Evolutionary conservation across 306 rosid genomes (phyloP), one percentile per base, ranked within the genome.

Genomic region (Arachis stenosperma): DNA sequence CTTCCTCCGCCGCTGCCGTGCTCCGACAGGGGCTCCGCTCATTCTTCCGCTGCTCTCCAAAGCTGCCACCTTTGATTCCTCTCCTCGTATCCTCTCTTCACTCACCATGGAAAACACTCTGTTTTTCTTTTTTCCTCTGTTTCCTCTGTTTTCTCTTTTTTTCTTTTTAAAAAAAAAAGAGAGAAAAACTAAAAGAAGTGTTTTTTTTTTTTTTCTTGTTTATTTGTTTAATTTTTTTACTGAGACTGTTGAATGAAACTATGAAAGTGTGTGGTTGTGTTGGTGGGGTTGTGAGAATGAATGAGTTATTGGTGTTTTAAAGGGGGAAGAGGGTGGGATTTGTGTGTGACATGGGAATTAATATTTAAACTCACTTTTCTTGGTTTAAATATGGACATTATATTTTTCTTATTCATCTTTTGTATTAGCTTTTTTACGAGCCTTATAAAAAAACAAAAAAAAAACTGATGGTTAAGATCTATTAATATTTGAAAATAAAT

Each of bases 31-130:
- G 15, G 81, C 70, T 4, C 87, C 83, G 41, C 81, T 80, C 66
- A 80, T 77, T 14, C 80, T 75, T 48, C 86, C 80, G 36, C 74
- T 80, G 53, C 36, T 78, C 59, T 81, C 92, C 54, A 82, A 36
- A 44, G 58, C 78, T 2, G 57, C 70, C 37, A 78, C 86, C 79
- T 78, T 81, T 17, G 75, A 79, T 50, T 78, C 88, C 62, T 64
- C 83, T 52, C 75, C 84, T 46, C 81, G 10, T 68, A 71, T 63
- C 66, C 83, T 93, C 50, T 84, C 82, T 13, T 83, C 88, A 70
- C 73, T 30, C 63, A 81, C 80, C 89, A 80, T 92, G n/a, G 27
- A 69, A 33, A 46, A 48, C 78, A 73, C 55, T 58, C 48, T 79
- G 9, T 61, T 43, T 22, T 56, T 52, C 58, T 50, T 53, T 29